Conservation (phyloP, 1,284 basidiomycete species). For the Rhodotorula sp. region DNA sequence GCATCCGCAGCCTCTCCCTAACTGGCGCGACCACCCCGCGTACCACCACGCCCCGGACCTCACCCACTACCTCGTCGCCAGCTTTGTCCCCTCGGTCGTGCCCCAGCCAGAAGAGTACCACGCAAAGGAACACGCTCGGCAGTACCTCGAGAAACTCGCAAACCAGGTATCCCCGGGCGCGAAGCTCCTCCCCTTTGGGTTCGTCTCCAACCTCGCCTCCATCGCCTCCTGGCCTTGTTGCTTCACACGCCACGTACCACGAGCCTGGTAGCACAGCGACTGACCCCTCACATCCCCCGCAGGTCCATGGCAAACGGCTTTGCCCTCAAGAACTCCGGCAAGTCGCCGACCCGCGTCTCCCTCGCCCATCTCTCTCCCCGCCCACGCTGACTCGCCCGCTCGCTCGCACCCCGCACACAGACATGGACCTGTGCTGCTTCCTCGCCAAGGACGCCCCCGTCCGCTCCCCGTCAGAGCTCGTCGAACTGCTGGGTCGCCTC, state of each 20-base stretch:
- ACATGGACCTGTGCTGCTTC: conserved; percentile 98
- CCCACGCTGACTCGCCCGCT: neutral
- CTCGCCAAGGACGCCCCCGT: conserved; percentile 72
- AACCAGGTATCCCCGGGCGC: conserved; percentile 90
- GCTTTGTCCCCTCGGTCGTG: conserved; percentile 80
- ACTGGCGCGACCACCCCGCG: neutral
- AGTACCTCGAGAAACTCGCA: conserved; percentile 90
- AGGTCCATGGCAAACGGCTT: conserved; percentile 79
- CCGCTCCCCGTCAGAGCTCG: conserved; percentile 78
- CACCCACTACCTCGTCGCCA: conserved; percentile 33
- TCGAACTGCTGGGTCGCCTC: conserved; percentile 88
- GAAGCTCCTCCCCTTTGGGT: conserved; percentile 85
- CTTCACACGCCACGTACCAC: no score
- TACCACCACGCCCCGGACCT: conserved; percentile 34
- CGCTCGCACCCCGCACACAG: conserved; percentile 54
- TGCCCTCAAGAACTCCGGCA: conserved; percentile 90
- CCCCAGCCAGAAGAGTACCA: conserved; percentile 81
- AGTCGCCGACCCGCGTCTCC: conserved; percentile 45
- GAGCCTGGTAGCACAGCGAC: neutral
- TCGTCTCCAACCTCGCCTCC: conserved; percentile 4
- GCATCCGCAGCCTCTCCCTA: neutral
- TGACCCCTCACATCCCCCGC: neutral
- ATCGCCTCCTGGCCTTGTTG: no score
- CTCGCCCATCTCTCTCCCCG: neutral
- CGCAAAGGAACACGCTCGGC: conserved; percentile 91